These are phyloP conservation scores for Corylus avellana DNA, from an alignment of 306 rosid species.

Conservation along the genomic window DNA sequence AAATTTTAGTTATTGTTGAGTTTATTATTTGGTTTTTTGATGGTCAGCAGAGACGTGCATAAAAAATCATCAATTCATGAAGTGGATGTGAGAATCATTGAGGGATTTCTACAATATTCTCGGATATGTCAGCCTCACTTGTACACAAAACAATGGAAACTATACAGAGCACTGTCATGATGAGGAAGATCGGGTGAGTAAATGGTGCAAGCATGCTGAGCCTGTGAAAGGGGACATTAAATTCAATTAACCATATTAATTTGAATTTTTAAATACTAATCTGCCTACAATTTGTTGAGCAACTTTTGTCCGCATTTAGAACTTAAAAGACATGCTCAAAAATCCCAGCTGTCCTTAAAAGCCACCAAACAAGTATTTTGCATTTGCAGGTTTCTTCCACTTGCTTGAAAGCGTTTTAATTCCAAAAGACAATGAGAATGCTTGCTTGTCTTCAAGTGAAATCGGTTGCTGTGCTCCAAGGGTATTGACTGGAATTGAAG, in stretches of 20 bases:
- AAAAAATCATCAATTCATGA: too few species aligned
- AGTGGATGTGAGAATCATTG: too few species aligned
- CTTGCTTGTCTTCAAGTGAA: constrained; percentile 51
- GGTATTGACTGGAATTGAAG: constrained; percentile 45
- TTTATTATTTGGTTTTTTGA: too few species aligned
- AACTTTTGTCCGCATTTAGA: constrained; percentile 4
- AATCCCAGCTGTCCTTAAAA: constrained; percentile 15
- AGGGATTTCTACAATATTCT: too few species aligned
- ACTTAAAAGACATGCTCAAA: background rate
- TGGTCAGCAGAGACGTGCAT: too few species aligned
- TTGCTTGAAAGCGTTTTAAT: constrained; percentile 64
- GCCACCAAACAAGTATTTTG: constrained; percentile 16
- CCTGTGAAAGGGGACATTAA: background rate
- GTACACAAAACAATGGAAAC: constrained; percentile 13
- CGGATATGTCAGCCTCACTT: too few species aligned
- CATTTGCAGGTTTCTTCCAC: constrained; percentile 62
- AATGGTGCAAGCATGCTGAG: background rate
- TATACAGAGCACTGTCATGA: constrained; percentile 21
- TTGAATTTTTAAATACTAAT: background rate
- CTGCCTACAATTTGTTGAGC: background rate
- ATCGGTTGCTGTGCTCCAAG: constrained; percentile 50
- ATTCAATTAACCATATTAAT: background rate
- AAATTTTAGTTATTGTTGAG: too few species aligned
- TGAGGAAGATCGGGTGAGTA: constrained; percentile 31
- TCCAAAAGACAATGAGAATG: constrained; percentile 52